Base-by-base conservation (phyloP, 202 grass and related monocot species). In the Setaria italica region DNA sequence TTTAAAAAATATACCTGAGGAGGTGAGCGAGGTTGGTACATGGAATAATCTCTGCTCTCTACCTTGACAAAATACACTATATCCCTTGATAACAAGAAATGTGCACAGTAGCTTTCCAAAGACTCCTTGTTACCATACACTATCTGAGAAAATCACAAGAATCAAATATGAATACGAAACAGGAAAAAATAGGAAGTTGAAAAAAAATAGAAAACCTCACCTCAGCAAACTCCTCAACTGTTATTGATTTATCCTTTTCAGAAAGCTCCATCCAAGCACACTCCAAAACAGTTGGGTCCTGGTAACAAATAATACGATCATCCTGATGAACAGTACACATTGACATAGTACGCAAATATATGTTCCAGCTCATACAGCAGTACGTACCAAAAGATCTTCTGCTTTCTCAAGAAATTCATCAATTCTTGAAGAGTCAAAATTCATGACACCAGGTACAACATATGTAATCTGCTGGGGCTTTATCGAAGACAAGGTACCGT, bases 191-290 rank as follows among this genome's bases (percentile, higher is more conserved):
- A 75, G 2, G 21, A 55, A 56, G 70, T 17, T 43, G 32, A 10
- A 75, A 65, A 65, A 66, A 67, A 64, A 25, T 29, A 60, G 13
- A 37, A 42, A 85, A 89, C 48, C 67, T 77, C 86, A 96, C 97
- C 90, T 96, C 93, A 25, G 97, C 90, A 83, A 99, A 87, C 73
- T 99, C 97, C 39, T 94, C 87, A 68, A 92, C 84, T 87, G 93
- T 90, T 84, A 94, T 88, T 70, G 91, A 91, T 86, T 91, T 90
- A 76, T 91, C 91, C 64, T 94, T 92, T 87, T 99, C 93, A 69
- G 90, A 89, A 85, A 99, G 88, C 76, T 99, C 96, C 81, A 87
- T 82, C 96, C 93, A 99, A 56, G 96, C 91, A 87, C 90, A 95
- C 70, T 99, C 96, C 69, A 99, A 76, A 69, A 99, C 90, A 65